Percentiles rank a stretch among this genome's conserved stretches.
Conservation (phyloP, 176 grass and related monocot genomes). For the Stipa capillata region DNA sequence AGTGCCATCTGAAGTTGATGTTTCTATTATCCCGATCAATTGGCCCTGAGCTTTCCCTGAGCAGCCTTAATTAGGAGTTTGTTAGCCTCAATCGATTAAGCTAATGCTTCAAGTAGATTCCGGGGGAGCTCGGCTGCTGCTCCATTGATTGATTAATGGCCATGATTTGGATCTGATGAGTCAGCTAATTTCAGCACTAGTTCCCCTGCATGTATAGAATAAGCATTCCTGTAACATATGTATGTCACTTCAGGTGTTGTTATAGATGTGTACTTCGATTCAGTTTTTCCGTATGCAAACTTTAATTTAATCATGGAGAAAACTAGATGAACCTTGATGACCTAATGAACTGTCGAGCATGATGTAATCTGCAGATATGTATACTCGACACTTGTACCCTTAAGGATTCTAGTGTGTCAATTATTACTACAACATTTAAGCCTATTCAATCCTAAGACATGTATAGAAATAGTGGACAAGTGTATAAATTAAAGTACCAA, state of each 20-base stretch:
- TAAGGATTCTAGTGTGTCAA: neutral
- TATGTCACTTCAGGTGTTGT: conserved; percentile 44
- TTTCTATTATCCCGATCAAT: conserved; percentile 28
- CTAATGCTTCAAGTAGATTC: conserved; percentile 43
- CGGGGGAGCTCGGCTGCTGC: conserved; percentile 26
- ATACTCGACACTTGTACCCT: neutral
- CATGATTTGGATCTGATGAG: conserved; percentile 40
- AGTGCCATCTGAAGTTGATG: conserved; percentile 41
- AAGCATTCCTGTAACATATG: conserved; percentile 16
- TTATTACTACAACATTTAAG: neutral
- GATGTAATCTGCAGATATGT: neutral
- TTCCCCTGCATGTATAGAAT: no score
- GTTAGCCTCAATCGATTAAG: conserved; percentile 30
- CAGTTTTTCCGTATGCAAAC: neutral
- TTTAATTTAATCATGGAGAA: neutral
- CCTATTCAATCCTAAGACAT: no score
- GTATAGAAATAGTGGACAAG: neutral
- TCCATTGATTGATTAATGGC: conserved; percentile 19
- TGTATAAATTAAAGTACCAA: neutral
- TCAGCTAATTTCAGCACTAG: conserved; percentile 30
- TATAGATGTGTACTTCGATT: conserved; percentile 2
- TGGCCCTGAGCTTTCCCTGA: conserved; percentile 12
- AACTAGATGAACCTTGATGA: conserved; percentile 16
- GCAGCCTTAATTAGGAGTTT: conserved; percentile 17
- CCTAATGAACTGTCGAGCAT: conserved; percentile 9